phyloP scores from a whole-genome alignment of 495 filamentous ascomycete genomes.

The Daldinia decipiens region DNA sequence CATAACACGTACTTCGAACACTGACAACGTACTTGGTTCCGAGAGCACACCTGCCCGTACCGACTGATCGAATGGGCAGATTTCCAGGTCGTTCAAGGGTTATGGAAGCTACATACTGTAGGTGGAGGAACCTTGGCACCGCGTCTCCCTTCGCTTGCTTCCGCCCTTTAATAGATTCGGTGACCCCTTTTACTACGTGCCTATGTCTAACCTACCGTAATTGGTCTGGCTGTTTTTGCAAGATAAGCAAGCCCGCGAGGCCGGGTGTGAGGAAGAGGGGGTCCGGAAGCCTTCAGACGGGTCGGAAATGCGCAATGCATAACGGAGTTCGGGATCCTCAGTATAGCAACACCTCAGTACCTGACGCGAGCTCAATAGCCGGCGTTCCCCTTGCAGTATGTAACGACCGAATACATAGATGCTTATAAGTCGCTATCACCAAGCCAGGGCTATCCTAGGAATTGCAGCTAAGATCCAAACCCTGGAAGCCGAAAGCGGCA shows the following conservation, averaged over 20 bases:
- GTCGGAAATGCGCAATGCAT: slow-evolving; percentile 26
- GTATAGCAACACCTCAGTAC: slow-evolving; percentile 30
- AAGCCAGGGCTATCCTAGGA: slow-evolving; percentile 30
- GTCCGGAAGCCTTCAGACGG: slow-evolving; percentile 17
- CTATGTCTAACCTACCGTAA: slow-evolving; percentile 27
- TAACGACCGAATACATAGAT: slow-evolving; percentile 17
- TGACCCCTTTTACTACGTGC: slow-evolving; percentile 15
- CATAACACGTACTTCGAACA: not conserved
- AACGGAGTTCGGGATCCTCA: slow-evolving; percentile 41
- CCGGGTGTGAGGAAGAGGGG: slow-evolving; percentile 9
- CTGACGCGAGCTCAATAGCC: slow-evolving; percentile 30
- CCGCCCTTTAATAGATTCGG: slow-evolving; percentile 35
- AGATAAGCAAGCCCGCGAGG: slow-evolving; percentile 22
- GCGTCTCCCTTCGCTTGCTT: slow-evolving; percentile 33
- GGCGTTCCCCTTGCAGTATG: slow-evolving; percentile 40
- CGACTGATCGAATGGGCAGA: not conserved
- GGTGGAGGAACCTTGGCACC: slow-evolving; percentile 17
- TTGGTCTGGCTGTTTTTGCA: slow-evolving; percentile 26
- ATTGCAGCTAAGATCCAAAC: slow-evolving; percentile 35
- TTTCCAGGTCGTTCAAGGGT: slow-evolving; percentile 23
- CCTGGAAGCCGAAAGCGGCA: slow-evolving; percentile 21
- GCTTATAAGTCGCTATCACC: slow-evolving; percentile 11
- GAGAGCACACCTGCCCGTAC: not conserved
- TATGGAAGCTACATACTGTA: slow-evolving; percentile 3
- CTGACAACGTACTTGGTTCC: not conserved